Base-by-base conservation (phyloP, 2,329 filamentous ascomycete genomes). In the Thelonectria blattea region DNA sequence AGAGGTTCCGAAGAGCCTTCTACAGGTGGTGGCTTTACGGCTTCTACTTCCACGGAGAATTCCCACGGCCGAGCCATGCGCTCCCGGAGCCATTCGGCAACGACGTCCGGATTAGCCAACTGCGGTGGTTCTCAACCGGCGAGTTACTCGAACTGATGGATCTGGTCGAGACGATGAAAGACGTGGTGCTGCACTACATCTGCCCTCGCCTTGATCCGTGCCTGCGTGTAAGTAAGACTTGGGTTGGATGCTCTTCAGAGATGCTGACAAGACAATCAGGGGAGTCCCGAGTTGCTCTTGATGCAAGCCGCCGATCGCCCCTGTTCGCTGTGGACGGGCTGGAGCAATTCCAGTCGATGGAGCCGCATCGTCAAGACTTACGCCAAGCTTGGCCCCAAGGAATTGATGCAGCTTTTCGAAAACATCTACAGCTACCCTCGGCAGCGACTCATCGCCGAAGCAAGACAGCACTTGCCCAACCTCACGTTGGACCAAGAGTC, bases 21-120 rank as follows among this genome's bases (percentile, higher is more conserved):
- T 84, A 83, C 52, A 73, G 76, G 32, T 86, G 83, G 83, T 85
- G 83, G 82, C 74, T 83, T 4, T 86, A 82, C 62, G 76, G 81
- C 7, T 77, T 78, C 34, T 80, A 83, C 61, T 85, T 85, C 60
- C 83, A 86, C 48, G 78, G 79, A 11, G 77, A 78, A 32, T 72
- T 74, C 37, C 76, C 73, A 10, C 71, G 74, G 24, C 77, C 77
- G 4, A 73, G 74, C 9, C 56, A 72, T 42, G 76, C 75, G 2
- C 71, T 76, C 46, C 77, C 77, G 0, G 76, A 78, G 60, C 74
- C 77, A 11, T 74, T 70, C 24, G 76, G 76, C 9, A 75, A 80
- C 46, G 75, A 80, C 51, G 65, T 79, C 12, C 74, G 81, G 46
- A 75, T 74, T 27, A 79, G 75, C 45, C 77, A 80, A 62, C 73